These are phyloP conservation scores for Aspergillus sp. DNA, from an alignment of 2,329 filamentous ascomycete species.

Conservation along the genomic window DNA sequence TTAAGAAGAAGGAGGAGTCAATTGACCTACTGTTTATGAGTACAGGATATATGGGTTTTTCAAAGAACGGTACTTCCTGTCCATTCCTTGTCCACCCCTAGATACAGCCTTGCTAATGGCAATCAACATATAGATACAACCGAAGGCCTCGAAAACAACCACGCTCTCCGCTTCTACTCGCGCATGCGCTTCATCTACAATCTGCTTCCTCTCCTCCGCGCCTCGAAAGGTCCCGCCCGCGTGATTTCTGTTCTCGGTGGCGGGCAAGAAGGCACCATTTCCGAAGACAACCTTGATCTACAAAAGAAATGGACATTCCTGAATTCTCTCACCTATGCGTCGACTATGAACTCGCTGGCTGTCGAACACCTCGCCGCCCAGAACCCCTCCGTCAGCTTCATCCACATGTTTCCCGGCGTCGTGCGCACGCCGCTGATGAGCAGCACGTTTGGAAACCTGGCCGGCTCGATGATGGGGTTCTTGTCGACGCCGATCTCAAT, in stretches of 20 bases:
- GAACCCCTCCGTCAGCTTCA: conserved; percentile 50
- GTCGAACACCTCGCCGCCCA: conserved; percentile 48
- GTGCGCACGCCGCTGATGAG: conserved; percentile 47
- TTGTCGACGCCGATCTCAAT: conserved; percentile 16
- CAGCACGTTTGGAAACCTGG: conserved; percentile 27
- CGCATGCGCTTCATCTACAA: conserved; percentile 59
- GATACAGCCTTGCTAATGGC: neutral
- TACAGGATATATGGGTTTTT: conserved; percentile 41
- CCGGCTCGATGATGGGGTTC: conserved; percentile 19
- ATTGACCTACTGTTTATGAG: conserved; percentile 59
- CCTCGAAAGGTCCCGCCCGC: conserved; percentile 49
- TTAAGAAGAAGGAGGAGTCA: conserved; percentile 50
- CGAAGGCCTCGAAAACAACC: conserved; percentile 57
- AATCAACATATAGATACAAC: conserved; percentile 47
- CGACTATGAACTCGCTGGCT: conserved; percentile 47
- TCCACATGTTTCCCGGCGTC: conserved; percentile 49
- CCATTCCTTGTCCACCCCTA: neutral
- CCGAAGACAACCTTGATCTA: conserved; percentile 50
- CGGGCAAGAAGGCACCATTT: conserved; percentile 52
- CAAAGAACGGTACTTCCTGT: conserved; percentile 20
- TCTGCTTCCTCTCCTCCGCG: conserved; percentile 56
- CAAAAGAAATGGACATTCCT: conserved; percentile 10
- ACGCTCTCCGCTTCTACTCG: conserved; percentile 56
- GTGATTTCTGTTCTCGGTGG: conserved; percentile 57
- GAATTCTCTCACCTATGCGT: conserved; percentile 47